These are phyloP conservation scores for Pseudopithomyces maydicus DNA, from an alignment of 2,329 filamentous ascomycete genomes.

Conservation along the genomic window DNA sequence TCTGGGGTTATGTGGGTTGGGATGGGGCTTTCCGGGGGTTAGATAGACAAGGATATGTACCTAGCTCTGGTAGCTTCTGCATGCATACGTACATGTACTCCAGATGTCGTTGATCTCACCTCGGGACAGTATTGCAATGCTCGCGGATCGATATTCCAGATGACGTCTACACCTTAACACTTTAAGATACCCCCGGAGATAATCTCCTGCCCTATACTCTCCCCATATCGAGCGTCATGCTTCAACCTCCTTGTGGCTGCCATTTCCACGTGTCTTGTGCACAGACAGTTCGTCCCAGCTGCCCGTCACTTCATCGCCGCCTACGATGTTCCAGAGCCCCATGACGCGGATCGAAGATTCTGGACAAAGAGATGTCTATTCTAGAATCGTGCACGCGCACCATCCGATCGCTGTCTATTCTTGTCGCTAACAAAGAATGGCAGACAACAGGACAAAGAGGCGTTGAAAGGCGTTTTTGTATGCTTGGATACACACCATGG, in stretches of 20 bases:
- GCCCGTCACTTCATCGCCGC: not conserved
- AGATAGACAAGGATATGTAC: too few species aligned
- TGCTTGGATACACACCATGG: not conserved
- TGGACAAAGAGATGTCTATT: conserved; percentile 9
- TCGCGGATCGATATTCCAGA: too few species aligned
- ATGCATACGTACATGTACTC: too few species aligned
- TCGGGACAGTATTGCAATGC: too few species aligned
- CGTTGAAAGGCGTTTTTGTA: not conserved
- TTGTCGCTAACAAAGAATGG: conserved; percentile 5
- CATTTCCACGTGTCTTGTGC: not conserved
- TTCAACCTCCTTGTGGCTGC: too few species aligned
- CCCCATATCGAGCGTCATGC: not conserved
- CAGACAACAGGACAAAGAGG: not conserved
- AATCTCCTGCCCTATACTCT: too few species aligned
- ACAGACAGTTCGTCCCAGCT: not conserved
- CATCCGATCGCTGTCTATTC: not conserved
- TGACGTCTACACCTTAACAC: too few species aligned
- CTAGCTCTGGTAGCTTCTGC: too few species aligned
- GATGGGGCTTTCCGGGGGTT: too few species aligned
- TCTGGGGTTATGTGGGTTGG: too few species aligned
- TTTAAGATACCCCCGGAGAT: too few species aligned
- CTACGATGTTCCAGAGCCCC: not conserved
- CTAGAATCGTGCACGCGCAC: conserved; percentile 3
- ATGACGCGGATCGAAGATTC: not conserved
- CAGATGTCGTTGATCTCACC: too few species aligned